Percentiles rank a stretch among this genome's conserved stretches.
These are phyloP conservation scores for Bipolaris sorokiniana DNA, from an alignment of 2,329 filamentous ascomycete species.

Conservation along the genomic window DNA sequence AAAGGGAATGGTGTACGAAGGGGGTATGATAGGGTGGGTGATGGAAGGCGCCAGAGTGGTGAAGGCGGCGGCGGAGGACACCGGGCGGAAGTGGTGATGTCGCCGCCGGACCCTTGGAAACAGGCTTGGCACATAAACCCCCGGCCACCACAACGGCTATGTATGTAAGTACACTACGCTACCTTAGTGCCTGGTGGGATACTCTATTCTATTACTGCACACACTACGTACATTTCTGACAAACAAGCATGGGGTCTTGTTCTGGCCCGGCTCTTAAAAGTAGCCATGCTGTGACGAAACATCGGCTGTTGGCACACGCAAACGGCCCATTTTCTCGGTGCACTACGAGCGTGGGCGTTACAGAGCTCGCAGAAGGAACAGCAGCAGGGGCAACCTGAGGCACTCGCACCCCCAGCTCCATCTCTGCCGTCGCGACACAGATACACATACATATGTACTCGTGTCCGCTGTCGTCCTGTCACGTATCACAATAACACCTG, in stretches of 20 bases:
- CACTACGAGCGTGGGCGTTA: background rate
- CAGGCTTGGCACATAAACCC: slow-evolving; percentile 1
- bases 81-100: slow-evolving; percentile 3
- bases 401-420: background rate
- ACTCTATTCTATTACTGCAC: background rate
- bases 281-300: background rate
- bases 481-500: background rate
- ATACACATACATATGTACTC: background rate
- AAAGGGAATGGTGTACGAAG: background rate
- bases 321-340: background rate
- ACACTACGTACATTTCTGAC: background rate
- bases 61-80: background rate
- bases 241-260: background rate
- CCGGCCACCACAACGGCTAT: background rate
- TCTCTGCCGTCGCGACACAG: slow-evolving; percentile 1
- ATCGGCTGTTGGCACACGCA: slow-evolving; percentile 2
- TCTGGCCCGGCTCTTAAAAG: background rate
- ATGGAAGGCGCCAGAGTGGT: slow-evolving; percentile 1
- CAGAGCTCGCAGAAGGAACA: background rate
- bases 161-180: background rate
- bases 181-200: background rate
- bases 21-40: background rate
- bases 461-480: background rate
- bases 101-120: slow-evolving; percentile 1
- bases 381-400: slow-evolving; percentile 13